Percentiles rank a stretch among this genome's conserved stretches.
Conservation (phyloP, 2,329 filamentous ascomycete species). For the Cercospora citrullina region DNA sequence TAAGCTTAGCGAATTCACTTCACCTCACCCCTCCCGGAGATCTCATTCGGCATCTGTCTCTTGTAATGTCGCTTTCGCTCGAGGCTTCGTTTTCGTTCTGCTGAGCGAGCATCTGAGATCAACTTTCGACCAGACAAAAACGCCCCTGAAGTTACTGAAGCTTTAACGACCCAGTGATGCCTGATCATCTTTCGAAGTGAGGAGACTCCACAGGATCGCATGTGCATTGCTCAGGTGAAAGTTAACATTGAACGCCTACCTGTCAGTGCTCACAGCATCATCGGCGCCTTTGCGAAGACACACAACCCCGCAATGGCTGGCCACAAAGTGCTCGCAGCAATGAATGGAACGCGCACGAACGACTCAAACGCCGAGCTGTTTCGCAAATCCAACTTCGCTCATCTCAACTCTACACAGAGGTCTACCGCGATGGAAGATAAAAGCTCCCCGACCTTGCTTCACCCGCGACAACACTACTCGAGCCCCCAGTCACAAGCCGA, state of each 20-base stretch:
- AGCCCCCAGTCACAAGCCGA: neutral
- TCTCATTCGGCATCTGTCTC: neutral
- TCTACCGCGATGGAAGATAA: neutral
- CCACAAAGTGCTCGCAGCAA: neutral
- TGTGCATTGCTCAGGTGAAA: neutral
- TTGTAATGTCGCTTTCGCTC: neutral
- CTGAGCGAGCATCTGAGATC: neutral
- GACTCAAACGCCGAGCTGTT: neutral
- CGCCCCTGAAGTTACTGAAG: neutral
- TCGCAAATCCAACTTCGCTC: neutral
- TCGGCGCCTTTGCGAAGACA: neutral
- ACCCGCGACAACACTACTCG: neutral
- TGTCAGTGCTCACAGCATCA: neutral
- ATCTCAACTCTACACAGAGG: neutral
- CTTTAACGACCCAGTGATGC: neutral
- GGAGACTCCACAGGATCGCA: neutral
- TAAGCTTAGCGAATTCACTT: constrained; percentile 13
- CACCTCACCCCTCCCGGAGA: neutral
- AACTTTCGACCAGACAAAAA: neutral
- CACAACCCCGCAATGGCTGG: neutral
- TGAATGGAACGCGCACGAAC: neutral
- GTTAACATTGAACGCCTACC: neutral
- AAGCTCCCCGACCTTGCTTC: neutral
- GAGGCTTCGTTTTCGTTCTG: neutral
- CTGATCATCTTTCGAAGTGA: neutral